These are phyloP conservation scores for Trametes versicolor DNA, from an alignment of 1,284 basidiomycete genomes.

Conservation along the genomic window DNA sequence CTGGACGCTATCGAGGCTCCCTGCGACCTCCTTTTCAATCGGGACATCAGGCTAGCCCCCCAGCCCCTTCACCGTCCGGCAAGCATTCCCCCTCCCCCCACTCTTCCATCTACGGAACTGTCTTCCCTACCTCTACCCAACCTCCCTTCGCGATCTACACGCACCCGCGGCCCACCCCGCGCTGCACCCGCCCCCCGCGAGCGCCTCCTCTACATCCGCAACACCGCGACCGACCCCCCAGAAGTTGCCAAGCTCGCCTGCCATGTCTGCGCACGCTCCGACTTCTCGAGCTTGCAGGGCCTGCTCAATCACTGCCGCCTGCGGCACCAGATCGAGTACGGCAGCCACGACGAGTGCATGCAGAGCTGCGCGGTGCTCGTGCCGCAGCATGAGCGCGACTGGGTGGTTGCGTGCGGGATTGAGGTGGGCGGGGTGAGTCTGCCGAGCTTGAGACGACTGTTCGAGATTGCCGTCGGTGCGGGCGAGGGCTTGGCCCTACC, in stretches of 20 bases:
- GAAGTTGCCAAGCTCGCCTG: slow-evolving; percentile 62
- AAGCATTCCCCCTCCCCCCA: slow-evolving; percentile 11
- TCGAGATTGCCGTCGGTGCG: slow-evolving; percentile 73
- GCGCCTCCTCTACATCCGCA: slow-evolving; percentile 58
- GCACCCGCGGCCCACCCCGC: slow-evolving; percentile 50
- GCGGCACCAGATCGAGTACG: slow-evolving; percentile 72
- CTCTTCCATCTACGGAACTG: slow-evolving; percentile 14
- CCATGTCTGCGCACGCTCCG: slow-evolving; percentile 65
- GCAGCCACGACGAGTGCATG: slow-evolving; percentile 80
- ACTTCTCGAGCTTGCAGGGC: slow-evolving; percentile 80
- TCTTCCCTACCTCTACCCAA: slow-evolving; percentile 14
- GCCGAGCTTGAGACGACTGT: slow-evolving; percentile 70
- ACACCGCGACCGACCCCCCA: slow-evolving; percentile 46
- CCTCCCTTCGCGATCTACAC: slow-evolving; percentile 34
- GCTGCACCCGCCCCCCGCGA: slow-evolving; percentile 44
- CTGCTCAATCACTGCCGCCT: slow-evolving; percentile 80
- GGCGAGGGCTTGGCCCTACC: slow-evolving; percentile 21
- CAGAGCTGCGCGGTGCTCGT: slow-evolving; percentile 65
- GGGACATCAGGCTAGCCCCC: slow-evolving; percentile 46
- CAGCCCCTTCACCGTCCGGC: slow-evolving; percentile 29
- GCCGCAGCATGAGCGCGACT: slow-evolving; percentile 50
- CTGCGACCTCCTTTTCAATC: slow-evolving; percentile 58
- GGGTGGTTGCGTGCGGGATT: slow-evolving; percentile 60
- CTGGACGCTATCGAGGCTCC: slow-evolving; percentile 63
- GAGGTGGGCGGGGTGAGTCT: slow-evolving; percentile 68